Evolutionary conservation across 1,284 basidiomycete species (phyloP), one percentile per base, ranked within the genome.

Genomic region (Apiotrichum porosum): DNA sequence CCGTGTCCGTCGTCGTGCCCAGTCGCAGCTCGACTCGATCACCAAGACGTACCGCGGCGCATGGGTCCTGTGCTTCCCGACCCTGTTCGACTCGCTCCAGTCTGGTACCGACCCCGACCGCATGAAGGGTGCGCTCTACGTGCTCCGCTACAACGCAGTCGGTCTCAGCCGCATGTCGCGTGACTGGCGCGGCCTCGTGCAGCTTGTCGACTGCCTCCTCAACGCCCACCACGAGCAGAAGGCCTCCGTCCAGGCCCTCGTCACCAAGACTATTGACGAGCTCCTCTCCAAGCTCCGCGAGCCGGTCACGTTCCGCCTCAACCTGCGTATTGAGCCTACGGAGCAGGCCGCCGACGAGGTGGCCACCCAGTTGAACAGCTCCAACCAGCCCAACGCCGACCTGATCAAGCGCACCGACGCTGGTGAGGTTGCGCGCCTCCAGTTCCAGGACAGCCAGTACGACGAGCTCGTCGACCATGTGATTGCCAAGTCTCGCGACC

Each of bases 81-180:
- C 77, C 21, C 75, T 93, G 30, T 84, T 94, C 61, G 79, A 83
- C 35, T 83, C 88, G 0, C 75, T 94, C 37, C 78, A 76, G 45
- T 85, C 83, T 62, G 88, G 86, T 6, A 84, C 80, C 51, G 87
- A 91, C 62, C 88, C 92, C 19, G 94, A 97, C 73, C 80, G 86
- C 42, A 95, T 95, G 83, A 98, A 98, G 75, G 89, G 89, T 14
- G 93, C 93, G 8, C 76, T 98, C 18, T 93, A 95, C 68, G 79
- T 93, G 21, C 76, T 98, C 30, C 56, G 71, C 26, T 66, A 70
- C 56, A 70, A 70, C 40, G 48, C 56, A 19, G 56, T 70, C 40
- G 66, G 63, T 13, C 40, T 65, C 28, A 31, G 56, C 22, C 60
- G 60, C 63, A 66, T 71, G 44, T 52, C 60, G 9, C 58, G 63